These are phyloP conservation scores for Kodamaea plutei DNA, from an alignment of 1,139 yeast species.

Conservation along the genomic window DNA sequence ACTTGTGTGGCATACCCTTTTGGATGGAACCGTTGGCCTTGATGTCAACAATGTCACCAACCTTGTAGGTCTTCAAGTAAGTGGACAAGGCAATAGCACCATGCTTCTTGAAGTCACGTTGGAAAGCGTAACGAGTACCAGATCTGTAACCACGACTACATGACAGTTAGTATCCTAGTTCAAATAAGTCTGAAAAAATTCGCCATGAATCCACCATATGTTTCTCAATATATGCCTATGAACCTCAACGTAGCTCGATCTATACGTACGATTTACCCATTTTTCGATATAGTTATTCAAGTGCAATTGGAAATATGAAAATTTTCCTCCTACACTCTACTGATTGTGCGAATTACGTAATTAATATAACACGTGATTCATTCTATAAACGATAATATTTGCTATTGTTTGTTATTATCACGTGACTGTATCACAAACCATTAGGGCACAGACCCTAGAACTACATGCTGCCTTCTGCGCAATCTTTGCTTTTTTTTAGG, in stretches of 20 bases:
- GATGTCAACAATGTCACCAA: constrained; percentile 99
- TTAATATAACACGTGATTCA: no score
- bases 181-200: no score
- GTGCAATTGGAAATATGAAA: no score
- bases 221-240: background rate
- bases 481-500: no score
- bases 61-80: constrained; percentile 96
- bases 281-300: constrained; percentile 22
- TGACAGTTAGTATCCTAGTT: constrained; percentile 16
- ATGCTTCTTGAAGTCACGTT: constrained; percentile 98
- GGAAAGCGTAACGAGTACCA: constrained; percentile 99
- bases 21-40: constrained; percentile 99
- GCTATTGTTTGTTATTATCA: no score
- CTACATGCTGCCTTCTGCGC: no score
- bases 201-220: background rate
- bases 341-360: no score
- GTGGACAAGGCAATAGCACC: constrained; percentile 93
- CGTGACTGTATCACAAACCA: no score
- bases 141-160: constrained; percentile 98
- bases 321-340: constrained; percentile 1
- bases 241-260: background rate
- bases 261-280: constrained; percentile 78
- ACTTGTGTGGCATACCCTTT: constrained; percentile 99
- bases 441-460: no score
- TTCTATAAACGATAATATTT: no score